Percentiles rank a stretch among this genome's conserved stretches.
These are phyloP conservation scores for Boletus sensibilis DNA, from an alignment of 768 basidiomycete species.

Conservation along the genomic window DNA sequence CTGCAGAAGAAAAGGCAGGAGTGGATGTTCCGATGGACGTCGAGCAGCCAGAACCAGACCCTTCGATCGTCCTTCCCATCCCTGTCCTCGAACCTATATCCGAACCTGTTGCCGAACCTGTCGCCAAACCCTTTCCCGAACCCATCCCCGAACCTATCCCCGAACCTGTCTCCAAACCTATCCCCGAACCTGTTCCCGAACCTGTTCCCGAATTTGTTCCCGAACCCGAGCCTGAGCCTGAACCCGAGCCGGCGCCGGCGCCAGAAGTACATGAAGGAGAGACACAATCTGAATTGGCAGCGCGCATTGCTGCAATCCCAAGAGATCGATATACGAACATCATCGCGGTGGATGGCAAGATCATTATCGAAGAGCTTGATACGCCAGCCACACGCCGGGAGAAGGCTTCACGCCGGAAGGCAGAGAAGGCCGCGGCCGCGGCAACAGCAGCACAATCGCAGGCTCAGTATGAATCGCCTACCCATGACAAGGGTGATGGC, in stretches of 20 bases:
- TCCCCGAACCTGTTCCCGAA: background rate
- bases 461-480: background rate
- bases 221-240: background rate
- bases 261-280: constrained; percentile 7
- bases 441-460: constrained; percentile 17
- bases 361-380: constrained; percentile 71
- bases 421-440: constrained; percentile 32
- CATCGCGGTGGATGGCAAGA: constrained; percentile 42
- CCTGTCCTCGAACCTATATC: background rate
- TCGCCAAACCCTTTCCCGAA: background rate
- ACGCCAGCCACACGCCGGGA: constrained; percentile 65
- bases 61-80: background rate
- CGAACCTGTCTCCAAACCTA: background rate
- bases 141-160: background rate
- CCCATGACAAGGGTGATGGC: constrained; percentile 11
- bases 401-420: constrained; percentile 51
- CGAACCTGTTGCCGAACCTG: background rate
- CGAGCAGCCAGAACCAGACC: constrained; percentile 10
- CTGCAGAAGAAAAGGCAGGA: constrained; percentile 17
- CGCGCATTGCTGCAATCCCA: constrained; percentile 28
- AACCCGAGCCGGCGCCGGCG: background rate
- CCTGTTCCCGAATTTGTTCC: background rate
- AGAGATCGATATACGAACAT: constrained; percentile 33
- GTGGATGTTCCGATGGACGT: constrained; percentile 17
- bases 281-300: constrained; percentile 19